Evolutionary conservation across 2,329 filamentous ascomycete species (phyloP).

Genomic region (Calonectria hongkongensis): DNA sequence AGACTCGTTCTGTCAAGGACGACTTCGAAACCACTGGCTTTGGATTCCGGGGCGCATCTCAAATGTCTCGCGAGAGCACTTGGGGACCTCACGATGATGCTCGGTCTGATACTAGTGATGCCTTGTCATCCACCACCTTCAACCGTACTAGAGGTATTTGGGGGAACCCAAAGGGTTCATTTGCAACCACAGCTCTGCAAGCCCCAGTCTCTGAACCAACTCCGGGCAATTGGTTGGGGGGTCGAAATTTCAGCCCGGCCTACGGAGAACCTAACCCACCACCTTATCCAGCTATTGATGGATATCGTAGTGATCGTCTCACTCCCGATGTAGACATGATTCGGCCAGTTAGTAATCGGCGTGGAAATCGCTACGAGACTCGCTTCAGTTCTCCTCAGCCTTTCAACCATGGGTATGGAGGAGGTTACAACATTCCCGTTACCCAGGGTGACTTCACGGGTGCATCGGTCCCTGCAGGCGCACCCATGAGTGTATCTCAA

Average conservation of each 20-base stretch:
- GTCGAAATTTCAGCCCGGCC: slow-evolving; percentile 61
- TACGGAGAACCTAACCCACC: slow-evolving; percentile 63
- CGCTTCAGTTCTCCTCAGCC: slow-evolving; percentile 62
- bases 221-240: slow-evolving; percentile 66
- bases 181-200: slow-evolving; percentile 59
- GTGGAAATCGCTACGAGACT: slow-evolving; percentile 68
- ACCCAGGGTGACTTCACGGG: slow-evolving; percentile 61
- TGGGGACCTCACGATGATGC: slow-evolving; percentile 75
- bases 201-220: slow-evolving; percentile 61
- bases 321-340: slow-evolving; percentile 70
- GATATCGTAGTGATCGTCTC: slow-evolving; percentile 67
- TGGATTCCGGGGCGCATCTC: slow-evolving; percentile 48
- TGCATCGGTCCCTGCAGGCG: slow-evolving; percentile 57
- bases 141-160: slow-evolving; percentile 74
- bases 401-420: slow-evolving; percentile 60
- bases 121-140: slow-evolving; percentile 70
- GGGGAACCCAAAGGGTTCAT: slow-evolving; percentile 68
- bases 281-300: slow-evolving; percentile 62
- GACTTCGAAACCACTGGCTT: slow-evolving; percentile 61
- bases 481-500: slow-evolving; percentile 58
- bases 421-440: slow-evolving; percentile 59
- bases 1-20: slow-evolving; percentile 76
- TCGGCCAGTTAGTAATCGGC: slow-evolving; percentile 65
- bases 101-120: slow-evolving; percentile 75
- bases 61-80: slow-evolving; percentile 62